Conservation (phyloP, 768 basidiomycete species). For the Leccinum aurantiacum region DNA sequence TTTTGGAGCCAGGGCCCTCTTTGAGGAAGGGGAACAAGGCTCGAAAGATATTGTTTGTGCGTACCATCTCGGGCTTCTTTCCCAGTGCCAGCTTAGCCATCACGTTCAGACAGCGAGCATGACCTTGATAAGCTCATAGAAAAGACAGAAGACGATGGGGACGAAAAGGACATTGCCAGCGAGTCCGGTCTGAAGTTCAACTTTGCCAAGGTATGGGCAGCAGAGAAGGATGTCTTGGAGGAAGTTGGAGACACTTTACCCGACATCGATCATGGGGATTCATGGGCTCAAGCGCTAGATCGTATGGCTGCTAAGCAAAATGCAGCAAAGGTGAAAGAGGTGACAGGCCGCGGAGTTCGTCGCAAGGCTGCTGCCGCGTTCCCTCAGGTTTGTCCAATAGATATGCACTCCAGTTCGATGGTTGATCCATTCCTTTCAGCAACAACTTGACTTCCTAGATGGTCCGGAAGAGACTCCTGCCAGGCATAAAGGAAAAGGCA, state of each 20-base stretch:
- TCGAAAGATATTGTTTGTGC: conserved; percentile 70
- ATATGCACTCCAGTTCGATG: neutral
- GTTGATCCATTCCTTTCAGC: conserved; percentile 16
- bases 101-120: conserved; percentile 61
- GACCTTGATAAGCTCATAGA: conserved; percentile 88
- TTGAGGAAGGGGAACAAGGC: conserved; percentile 59
- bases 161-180: conserved; percentile 49
- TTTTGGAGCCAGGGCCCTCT: conserved; percentile 84
- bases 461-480: conserved; percentile 39
- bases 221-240: conserved; percentile 69
- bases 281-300: conserved; percentile 76
- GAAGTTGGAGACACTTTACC: conserved; percentile 57
- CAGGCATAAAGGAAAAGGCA: conserved; percentile 37
- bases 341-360: conserved; percentile 72
- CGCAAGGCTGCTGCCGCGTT: conserved; percentile 64
- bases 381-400: conserved; percentile 27
- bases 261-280: conserved; percentile 58
- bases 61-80: conserved; percentile 18
- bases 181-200: conserved; percentile 65
- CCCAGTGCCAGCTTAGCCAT: neutral
- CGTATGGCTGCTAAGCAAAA: conserved; percentile 44
- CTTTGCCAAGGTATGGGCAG: conserved; percentile 92
- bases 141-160: conserved; percentile 74
- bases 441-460: conserved; percentile 34
- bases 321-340: conserved; percentile 45